A percentile compares a stretch with the other conserved stretches of the same genome.
These are phyloP conservation scores for Fraxinus dipetala DNA, from an alignment of 305 asterid genomes.

Conservation along the genomic window DNA sequence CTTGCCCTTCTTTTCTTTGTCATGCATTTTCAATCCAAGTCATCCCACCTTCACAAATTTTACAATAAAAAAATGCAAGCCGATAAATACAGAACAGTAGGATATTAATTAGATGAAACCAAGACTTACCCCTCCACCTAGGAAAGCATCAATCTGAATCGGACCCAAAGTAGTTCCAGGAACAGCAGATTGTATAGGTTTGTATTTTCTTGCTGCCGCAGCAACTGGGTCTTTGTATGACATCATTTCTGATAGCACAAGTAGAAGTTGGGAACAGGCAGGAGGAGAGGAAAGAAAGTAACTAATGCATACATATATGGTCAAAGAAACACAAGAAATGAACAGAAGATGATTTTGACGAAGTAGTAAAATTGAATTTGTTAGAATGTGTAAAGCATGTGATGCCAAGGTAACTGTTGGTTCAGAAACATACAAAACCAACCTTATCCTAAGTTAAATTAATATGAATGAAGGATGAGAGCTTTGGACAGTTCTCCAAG, in stretches of 20 bases:
- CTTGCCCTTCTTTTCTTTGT: neutral
- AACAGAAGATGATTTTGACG: neutral
- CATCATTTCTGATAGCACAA: slow-evolving; percentile 61
- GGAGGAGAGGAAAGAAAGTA: slow-evolving; percentile 9
- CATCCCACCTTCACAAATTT: neutral
- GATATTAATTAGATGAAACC: neutral
- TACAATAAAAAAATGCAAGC: neutral
- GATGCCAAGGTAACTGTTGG: neutral
- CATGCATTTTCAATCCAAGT: slow-evolving; percentile 11
- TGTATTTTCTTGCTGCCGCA: slow-evolving; percentile 74
- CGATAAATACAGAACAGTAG: neutral
- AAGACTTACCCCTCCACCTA: slow-evolving; percentile 78
- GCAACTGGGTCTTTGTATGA: slow-evolving; percentile 93
- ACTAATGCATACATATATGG: neutral
- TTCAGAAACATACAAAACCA: neutral
- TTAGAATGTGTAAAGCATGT: neutral
- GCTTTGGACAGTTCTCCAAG: slow-evolving; percentile 10
- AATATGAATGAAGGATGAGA: neutral
- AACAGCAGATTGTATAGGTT: slow-evolving; percentile 98
- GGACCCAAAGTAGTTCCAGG: slow-evolving; percentile 99
- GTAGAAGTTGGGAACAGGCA: slow-evolving; percentile 17
- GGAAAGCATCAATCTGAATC: slow-evolving; percentile 87
- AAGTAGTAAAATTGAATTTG: neutral
- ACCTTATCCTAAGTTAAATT: neutral
- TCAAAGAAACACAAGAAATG: neutral